phyloP scores from a whole-genome alignment of 306 rosid genomes.

The Lathyrus oleraceus region DNA sequence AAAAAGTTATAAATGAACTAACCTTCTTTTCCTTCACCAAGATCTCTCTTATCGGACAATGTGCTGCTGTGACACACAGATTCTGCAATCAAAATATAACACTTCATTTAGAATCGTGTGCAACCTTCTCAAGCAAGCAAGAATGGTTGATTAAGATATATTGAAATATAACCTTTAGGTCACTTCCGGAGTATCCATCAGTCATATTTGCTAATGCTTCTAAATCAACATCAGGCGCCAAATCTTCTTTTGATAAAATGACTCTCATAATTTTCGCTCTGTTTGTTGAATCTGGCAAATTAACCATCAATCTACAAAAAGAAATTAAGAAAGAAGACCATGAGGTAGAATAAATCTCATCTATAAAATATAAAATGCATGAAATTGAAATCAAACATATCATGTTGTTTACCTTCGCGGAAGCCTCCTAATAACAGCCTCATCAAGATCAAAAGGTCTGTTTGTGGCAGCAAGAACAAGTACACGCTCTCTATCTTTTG shows the following conservation, averaged over 20 bases:
- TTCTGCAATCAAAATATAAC: conserved; percentile 44
- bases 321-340: not conserved
- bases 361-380: conserved; percentile 4
- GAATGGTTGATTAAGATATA: conserved; percentile 11
- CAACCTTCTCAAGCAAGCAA: conserved; percentile 28
- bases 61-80: conserved; percentile 49
- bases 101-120: conserved; percentile 11
- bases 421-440: conserved; percentile 98
- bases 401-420: conserved; percentile 68
- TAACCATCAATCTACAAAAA: conserved; percentile 83
- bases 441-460: conserved; percentile 98
- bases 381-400: not conserved
- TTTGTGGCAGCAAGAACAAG: conserved; percentile 97
- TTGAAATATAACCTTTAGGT: conserved; percentile 66
- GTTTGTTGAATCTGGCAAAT: conserved; percentile 80
- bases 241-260: conserved; percentile 80
- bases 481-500: conserved; percentile 94
- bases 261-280: conserved; percentile 79
- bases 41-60: conserved; percentile 49
- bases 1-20: conserved; percentile 24
- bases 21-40: conserved; percentile 62
- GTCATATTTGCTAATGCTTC: conserved; percentile 80
- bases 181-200: conserved; percentile 94
- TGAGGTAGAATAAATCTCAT: conserved; percentile 17
- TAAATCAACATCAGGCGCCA: conserved; percentile 70